Conservation (phyloP, 2,329 filamentous ascomycete species). For the Diaporthe longicolla region DNA sequence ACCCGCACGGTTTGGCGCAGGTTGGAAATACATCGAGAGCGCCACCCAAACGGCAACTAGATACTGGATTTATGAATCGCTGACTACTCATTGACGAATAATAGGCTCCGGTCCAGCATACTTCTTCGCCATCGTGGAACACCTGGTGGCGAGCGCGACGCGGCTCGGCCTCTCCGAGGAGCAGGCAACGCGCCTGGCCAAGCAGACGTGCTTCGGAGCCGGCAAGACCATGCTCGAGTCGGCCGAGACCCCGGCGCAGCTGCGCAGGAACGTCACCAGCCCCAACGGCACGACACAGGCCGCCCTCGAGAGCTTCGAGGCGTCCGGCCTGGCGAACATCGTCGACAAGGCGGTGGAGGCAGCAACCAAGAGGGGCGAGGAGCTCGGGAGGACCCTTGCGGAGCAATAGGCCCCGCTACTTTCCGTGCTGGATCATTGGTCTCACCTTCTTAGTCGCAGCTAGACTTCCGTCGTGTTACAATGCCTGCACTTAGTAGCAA, state of each 20-base stretch:
- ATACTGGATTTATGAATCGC: not conserved
- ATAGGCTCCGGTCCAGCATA: constrained; percentile 66
- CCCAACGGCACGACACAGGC: constrained; percentile 67
- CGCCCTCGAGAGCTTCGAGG: constrained; percentile 63
- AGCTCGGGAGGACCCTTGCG: constrained; percentile 53
- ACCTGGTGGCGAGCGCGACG: constrained; percentile 60
- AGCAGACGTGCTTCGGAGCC: constrained; percentile 66
- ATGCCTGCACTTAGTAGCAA: not conserved
- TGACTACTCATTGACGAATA: not conserved
- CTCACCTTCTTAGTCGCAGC: too few relatives aligned
- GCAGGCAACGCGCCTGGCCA: constrained; percentile 64
- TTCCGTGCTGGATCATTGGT: not conserved
- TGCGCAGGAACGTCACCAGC: constrained; percentile 66
- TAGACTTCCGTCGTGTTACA: not conserved
- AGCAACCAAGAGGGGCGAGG: constrained; percentile 57
- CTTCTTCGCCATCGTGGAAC: constrained; percentile 68
- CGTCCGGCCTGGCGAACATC: constrained; percentile 57
- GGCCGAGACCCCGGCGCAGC: constrained; percentile 60
- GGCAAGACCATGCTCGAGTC: constrained; percentile 66
- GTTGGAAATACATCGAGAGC: not conserved
- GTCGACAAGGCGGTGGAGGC: constrained; percentile 63
- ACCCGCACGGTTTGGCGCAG: not conserved
- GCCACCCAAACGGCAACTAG: not conserved
- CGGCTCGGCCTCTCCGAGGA: constrained; percentile 61
- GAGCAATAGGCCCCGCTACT: not conserved